Conservation (phyloP, 2,329 filamentous ascomycete genomes). For the Fusarium kyushuense region DNA sequence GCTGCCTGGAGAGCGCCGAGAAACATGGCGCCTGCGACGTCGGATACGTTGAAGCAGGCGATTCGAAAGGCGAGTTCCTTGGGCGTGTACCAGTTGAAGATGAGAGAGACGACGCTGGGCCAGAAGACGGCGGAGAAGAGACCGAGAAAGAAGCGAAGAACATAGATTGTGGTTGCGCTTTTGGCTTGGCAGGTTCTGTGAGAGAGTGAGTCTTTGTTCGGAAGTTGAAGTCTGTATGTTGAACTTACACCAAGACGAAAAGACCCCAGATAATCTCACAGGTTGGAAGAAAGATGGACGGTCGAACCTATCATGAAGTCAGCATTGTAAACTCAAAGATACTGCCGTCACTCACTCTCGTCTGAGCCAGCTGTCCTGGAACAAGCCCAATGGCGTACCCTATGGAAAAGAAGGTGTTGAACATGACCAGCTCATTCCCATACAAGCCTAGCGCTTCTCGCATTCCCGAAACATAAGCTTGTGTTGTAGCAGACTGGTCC, state of each 20-base stretch:
- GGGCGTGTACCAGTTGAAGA: slow-evolving; percentile 60
- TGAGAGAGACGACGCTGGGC: slow-evolving; percentile 54
- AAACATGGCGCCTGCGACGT: slow-evolving; percentile 59
- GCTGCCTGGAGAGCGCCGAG: slow-evolving; percentile 59
- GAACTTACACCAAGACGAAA: slow-evolving; percentile 44
- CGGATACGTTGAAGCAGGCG: slow-evolving; percentile 59
- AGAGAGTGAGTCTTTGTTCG: not conserved
- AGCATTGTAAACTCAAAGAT: fast-evolving
- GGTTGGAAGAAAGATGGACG: slow-evolving; percentile 55
- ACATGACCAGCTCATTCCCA: slow-evolving; percentile 67
- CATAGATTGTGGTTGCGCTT: slow-evolving; percentile 54
- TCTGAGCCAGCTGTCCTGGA: slow-evolving; percentile 56
- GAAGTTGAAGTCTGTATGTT: fast-evolving
- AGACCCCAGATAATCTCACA: slow-evolving; percentile 54
- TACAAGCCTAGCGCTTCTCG: slow-evolving; percentile 52
- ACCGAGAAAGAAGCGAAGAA: slow-evolving; percentile 60
- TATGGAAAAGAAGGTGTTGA: slow-evolving; percentile 66
- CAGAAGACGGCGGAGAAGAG: slow-evolving; percentile 55
- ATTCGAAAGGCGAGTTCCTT: slow-evolving; percentile 57
- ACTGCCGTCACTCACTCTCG: slow-evolving; percentile 36
- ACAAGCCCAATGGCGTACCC: slow-evolving; percentile 67
- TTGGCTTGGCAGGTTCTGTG: slow-evolving; percentile 49
- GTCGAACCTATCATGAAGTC: slow-evolving; percentile 46
- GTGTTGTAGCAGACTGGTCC: slow-evolving; percentile 54
- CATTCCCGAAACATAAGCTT: slow-evolving; percentile 56